Evolutionary conservation across 2,329 filamentous ascomycete species (phyloP), one percentile per base, ranked within the genome.

Genomic region (Pseudofabraea citricarpa): DNA sequence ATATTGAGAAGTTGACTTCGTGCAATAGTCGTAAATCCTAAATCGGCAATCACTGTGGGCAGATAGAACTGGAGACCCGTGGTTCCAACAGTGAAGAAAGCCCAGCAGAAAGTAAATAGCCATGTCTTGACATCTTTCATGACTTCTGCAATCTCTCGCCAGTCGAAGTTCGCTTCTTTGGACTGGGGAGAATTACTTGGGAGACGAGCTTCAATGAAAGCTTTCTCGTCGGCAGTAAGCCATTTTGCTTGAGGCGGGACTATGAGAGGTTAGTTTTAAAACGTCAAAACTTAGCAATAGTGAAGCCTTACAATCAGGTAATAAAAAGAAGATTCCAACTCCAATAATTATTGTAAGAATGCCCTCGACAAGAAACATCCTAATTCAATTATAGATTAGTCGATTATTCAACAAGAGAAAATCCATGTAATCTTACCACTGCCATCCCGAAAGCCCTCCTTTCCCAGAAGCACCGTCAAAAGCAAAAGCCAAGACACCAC

Each of bases 1-100:
- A 75, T 62, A 47, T 74, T 75, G 36, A 75, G 67, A 0, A 75
- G 63, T 48, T 75, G 72, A 3, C 67, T 65, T 36, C 64, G 56
- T 1, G 69, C 70, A 36, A 74, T 72, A 8, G 61, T 66, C 65
- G 70, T 71, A 24, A 62, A 71, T 0, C 69, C 64, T 0, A 65
- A 56, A 40, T 68, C 59, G 1, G 66, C 64, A 43, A 70, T 68
- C 23, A 70, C 64, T 2, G 66, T 70, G 2, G 65, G 63, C 43
- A 68, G 65, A 42, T 70, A 70, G 49, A 70, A 71, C 2, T 55
- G 56, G 5, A 70, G 56, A 10, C 67, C 68, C 21, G 61, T 60
- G 6, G 66, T 68, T 4, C 67, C 68, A 23, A 70, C 62, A 6
- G 67, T 71, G 40, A 66, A 70, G 13, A 64, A 62, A 0, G 67